Base-by-base conservation (phyloP, 352 stramenopile species). In the Phytopythium vexans region DNA sequence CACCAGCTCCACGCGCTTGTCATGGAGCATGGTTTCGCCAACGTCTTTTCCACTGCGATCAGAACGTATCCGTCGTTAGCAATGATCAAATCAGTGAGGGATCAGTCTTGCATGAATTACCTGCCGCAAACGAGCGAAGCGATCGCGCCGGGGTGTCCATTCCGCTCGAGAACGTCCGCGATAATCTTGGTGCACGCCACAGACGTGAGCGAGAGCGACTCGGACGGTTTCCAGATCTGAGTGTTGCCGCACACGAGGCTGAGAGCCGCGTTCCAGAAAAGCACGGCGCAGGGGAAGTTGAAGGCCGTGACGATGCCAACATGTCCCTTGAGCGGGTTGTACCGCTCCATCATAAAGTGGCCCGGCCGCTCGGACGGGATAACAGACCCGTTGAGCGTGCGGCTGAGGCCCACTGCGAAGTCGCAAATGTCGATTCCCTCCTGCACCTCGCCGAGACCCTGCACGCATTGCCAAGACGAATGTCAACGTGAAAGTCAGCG, bases 351-450 rank as follows among this genome's bases (percentile, higher is more conserved):
- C 85, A 97, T 96, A 39, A 94, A 92, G 74, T 97, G 91, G 1
- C 88, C 88, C 1, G 83, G 82, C 21, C 91, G 84, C 59, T 97
- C 91, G 3, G 85, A 96, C 14, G 89, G 89, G 44, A 97, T 94
- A 58, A 97, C 76, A 12, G 82, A 88, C 42, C 91, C 91, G 51
- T 94, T 94, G 6, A 97, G 70, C 38, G 69, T 81, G 52, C 92
- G 88, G 56, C 80, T 95, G 12, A 97, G 64, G n/a, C 92, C 92
- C 38, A 97, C 90, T 8, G 92, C 92, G 57, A 97, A 95, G 65
- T 97, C 92, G 56, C 92, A 98, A 46, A 98, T 97, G 67, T 98
- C 92, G 53, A 98, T 94, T 8, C 87, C 88, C 45, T 98, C 92
- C 62, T 98, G 92, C 32, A 98, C 91, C 58, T 97, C 92, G 41